These are phyloP conservation scores for Nectriaceae sp. DNA, from an alignment of 2,329 filamentous ascomycete genomes.

Conservation along the genomic window DNA sequence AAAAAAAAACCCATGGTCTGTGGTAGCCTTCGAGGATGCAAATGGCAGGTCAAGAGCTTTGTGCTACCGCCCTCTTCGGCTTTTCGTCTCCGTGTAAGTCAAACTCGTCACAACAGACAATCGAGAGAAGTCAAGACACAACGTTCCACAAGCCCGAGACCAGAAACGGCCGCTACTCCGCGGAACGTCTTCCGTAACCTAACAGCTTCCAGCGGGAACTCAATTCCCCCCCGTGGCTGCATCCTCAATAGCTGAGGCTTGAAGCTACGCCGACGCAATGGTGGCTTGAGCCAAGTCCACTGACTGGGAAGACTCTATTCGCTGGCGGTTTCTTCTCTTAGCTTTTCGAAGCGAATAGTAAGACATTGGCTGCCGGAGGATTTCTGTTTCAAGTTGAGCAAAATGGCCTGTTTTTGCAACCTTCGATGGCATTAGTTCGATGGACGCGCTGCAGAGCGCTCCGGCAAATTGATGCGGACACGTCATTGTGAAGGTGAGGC, in stretches of 20 bases:
- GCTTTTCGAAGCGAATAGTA: no score
- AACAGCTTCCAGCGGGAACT: background rate
- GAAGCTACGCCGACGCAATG: background rate
- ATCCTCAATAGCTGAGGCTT: background rate
- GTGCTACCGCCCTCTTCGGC: no score
- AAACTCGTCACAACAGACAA: no score
- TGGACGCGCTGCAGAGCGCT: no score
- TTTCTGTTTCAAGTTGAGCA: constrained; percentile 16
- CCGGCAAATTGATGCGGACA: constrained; percentile 13
- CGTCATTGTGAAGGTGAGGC: constrained; percentile 12
- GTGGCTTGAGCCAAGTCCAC: background rate
- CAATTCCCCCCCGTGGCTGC: background rate
- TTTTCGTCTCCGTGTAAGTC: no score
- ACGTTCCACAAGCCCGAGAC: no score
- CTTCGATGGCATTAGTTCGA: constrained; percentile 1
- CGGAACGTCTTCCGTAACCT: background rate
- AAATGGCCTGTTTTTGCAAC: constrained; percentile 18
- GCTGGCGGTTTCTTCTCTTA: no score
- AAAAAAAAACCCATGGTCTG: no score
- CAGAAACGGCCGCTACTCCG: background rate
- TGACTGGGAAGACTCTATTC: background rate
- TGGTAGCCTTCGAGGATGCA: no score
- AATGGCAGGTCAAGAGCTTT: no score
- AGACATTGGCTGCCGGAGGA: constrained; percentile 3
- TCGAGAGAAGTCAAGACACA: no score